Evolutionary conservation across 2,329 filamentous ascomycete species (phyloP), one percentile per base, ranked within the genome.

Genomic region (Dactylellina sp.): DNA sequence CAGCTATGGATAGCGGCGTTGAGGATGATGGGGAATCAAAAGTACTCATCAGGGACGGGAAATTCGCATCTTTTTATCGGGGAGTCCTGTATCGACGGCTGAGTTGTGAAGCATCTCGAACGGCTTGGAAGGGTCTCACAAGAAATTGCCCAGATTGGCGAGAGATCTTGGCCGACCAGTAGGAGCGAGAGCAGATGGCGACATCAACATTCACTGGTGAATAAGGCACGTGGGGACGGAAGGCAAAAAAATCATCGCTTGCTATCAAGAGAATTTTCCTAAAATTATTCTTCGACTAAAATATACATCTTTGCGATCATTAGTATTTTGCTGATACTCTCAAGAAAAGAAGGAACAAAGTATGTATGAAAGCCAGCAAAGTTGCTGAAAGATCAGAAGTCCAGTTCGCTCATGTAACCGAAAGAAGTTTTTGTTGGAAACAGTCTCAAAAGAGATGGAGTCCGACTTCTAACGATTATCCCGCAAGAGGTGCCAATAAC

Each of bases 391-490:
- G 16, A 60, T 72, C 68, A 72, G 68, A 72, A 72, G 68, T 72
- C 68, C 68, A 72, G 68, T 72, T 72, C 68, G 68, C 68, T 72
- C 68, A 72, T 72, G 22, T 72, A 65, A 65, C 68, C 11, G 60
- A 65, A 65, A 46, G 66, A 71, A 60, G 52, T n/a, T 28, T 47
- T 47, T 52, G 22, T 18, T 44, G n/a, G 49, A 42, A 35, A 40
- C 18, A 42, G 35, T 50, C 42, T 49, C 60, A 22, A 44, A 72
- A 50, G 32, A 53, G 22, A 53, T 40, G 39, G 39, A 25, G 7
- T 40, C 32, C 53, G 20, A 52, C 28, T 61, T 65, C 60, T 52
- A 50, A 52, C 68, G 25, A 44, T 65, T 65, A 72, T 72, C 68
- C 68, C 68, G 68, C 68, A 72, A 72, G 68, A 72, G 68, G 68